Conservation (phyloP, 768 basidiomycete genomes). For the Suillus alpinus region DNA sequence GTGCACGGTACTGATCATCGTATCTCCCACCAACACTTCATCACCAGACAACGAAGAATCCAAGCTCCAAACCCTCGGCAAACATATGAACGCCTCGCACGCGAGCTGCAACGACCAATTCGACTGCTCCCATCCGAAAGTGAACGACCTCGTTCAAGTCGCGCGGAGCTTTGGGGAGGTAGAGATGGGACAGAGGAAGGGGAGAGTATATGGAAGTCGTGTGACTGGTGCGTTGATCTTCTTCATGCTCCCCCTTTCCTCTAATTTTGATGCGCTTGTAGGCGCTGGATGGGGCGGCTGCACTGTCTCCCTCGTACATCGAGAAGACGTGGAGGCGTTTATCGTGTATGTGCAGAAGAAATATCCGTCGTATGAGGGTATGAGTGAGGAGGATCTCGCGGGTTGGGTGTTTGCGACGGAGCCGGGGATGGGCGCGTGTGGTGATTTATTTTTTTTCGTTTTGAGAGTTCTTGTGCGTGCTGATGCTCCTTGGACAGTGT, state of each 20-base stretch:
- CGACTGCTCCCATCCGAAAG: slow-evolving; percentile 79
- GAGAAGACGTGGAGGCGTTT: slow-evolving; percentile 59
- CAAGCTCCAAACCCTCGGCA: slow-evolving; percentile 54
- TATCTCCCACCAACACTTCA: background rate
- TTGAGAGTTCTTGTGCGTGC: background rate
- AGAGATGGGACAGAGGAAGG: slow-evolving; percentile 45
- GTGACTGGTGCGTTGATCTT: slow-evolving; percentile 60
- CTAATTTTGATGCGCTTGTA: slow-evolving; percentile 20
- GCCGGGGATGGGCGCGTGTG: slow-evolving; percentile 80
- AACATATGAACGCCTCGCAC: slow-evolving; percentile 79
- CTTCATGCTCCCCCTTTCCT: background rate
- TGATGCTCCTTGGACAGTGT: slow-evolving; percentile 17
- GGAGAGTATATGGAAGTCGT: slow-evolving; percentile 66
- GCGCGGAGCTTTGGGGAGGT: slow-evolving; percentile 34
- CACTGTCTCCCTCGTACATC: slow-evolving; percentile 76
- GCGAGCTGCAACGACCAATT: slow-evolving; percentile 63
- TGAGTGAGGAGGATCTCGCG: slow-evolving; percentile 55
- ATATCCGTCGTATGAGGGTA: slow-evolving; percentile 61
- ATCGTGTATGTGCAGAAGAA: slow-evolving; percentile 55
- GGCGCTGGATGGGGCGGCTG: slow-evolving; percentile 94
- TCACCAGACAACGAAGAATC: slow-evolving; percentile 14
- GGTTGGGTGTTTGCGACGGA: slow-evolving; percentile 81
- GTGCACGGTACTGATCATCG: background rate
- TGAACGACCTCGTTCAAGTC: slow-evolving; percentile 65
- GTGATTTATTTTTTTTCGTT: slow-evolving; percentile 42